These are phyloP conservation scores for Aspergillus ruber DNA, from an alignment of 2,329 filamentous ascomycete genomes.

Conservation along the genomic window DNA sequence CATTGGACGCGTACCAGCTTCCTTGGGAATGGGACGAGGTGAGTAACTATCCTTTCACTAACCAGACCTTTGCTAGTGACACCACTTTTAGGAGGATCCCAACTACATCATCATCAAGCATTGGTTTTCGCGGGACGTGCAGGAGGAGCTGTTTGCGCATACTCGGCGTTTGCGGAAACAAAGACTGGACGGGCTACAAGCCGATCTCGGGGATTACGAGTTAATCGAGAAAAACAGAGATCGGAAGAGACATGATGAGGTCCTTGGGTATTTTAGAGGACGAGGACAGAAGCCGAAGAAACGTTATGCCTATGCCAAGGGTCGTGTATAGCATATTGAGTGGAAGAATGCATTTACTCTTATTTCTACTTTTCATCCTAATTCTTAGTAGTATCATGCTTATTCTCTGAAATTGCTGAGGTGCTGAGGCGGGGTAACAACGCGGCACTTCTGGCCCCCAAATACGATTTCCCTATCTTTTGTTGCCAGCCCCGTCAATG, in stretches of 20 bases:
- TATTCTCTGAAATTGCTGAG: too few relatives aligned
- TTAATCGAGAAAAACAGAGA: background rate
- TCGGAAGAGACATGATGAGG: background rate
- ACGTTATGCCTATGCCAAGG: too few relatives aligned
- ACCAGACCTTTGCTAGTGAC: background rate
- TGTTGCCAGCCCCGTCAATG: too few relatives aligned
- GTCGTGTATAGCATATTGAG: too few relatives aligned
- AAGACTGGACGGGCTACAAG: background rate
- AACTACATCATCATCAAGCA: constrained; percentile 63
- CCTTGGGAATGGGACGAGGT: constrained; percentile 36
- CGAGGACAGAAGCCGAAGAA: too few relatives aligned
- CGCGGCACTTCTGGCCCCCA: too few relatives aligned
- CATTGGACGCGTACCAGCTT: constrained; percentile 32
- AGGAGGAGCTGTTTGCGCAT: constrained; percentile 63
- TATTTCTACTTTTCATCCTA: too few relatives aligned
- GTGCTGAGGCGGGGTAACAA: too few relatives aligned
- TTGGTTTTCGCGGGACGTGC: constrained; percentile 62
- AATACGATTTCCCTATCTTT: too few relatives aligned
- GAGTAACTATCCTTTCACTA: background rate
- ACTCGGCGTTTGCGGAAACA: constrained; percentile 53
- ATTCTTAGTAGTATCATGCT: too few relatives aligned
- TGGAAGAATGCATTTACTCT: too few relatives aligned
- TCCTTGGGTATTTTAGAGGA: too few relatives aligned
- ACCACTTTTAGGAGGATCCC: constrained; percentile 40
- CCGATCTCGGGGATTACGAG: background rate